A percentile compares a stretch with the other conserved stretches of the same genome.
Conservation (phyloP, 345 rosid genomes). For the Pistacia integerrima region DNA sequence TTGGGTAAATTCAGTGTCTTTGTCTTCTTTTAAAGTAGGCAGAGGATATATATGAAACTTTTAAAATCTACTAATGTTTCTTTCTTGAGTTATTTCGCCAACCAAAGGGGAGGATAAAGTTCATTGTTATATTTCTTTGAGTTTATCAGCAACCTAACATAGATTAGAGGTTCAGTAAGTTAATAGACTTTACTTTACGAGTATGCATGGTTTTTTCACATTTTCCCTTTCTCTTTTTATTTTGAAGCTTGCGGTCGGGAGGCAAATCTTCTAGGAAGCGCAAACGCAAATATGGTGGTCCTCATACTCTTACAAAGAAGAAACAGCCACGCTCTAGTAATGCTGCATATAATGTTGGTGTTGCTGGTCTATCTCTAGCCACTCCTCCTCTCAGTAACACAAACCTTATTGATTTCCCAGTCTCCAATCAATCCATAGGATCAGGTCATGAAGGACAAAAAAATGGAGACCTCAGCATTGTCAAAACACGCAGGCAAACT, state of each 20-base stretch:
- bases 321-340: conserved; percentile 51
- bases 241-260: conserved; percentile 67
- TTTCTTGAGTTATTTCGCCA: not conserved
- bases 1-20: not conserved
- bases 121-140: not conserved
- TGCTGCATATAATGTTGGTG: conserved; percentile 34
- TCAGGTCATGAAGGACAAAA: conserved; percentile 38
- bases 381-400: conserved; percentile 42
- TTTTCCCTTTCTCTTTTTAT: conserved; percentile 11
- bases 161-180: not conserved
- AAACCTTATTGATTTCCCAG: conserved; percentile 34
- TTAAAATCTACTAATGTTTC: not conserved
- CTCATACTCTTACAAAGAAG: conserved; percentile 66
- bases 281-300: conserved; percentile 68
- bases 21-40: not conserved
- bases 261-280: conserved; percentile 85
- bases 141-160: not conserved
- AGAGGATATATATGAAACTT: not conserved
- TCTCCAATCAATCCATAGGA: conserved; percentile 31
- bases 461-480: conserved; percentile 33
- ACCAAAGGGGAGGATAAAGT: not conserved
- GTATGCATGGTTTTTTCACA: not conserved
- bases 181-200: not conserved
- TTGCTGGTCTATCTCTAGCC: conserved; percentile 41
- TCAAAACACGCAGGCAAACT: conserved; percentile 33